A percentile compares a stretch with the other conserved stretches of the same genome.
Evolutionary conservation across 2,329 filamentous ascomycete genomes (phyloP).

Genomic region (Ophiocordyceps camponoti-floridani): DNA sequence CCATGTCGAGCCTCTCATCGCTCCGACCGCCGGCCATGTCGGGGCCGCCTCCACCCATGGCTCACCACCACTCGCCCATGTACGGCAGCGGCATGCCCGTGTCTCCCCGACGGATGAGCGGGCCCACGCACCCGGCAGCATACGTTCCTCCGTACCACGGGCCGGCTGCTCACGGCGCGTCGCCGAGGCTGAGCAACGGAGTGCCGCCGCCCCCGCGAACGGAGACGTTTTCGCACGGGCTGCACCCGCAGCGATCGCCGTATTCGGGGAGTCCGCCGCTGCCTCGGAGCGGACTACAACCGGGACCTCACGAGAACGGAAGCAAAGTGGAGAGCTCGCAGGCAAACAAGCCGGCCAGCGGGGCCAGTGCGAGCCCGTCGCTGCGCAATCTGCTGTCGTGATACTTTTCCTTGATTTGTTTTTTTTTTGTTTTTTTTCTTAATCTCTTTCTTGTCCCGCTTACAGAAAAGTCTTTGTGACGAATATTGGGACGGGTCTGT

Average conservation of each 20-base stretch:
- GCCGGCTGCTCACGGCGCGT: slow-evolving; percentile 9
- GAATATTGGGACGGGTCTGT: background rate
- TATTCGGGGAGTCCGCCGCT: slow-evolving; percentile 27
- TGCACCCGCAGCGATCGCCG: slow-evolving; percentile 21
- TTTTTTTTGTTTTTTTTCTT: too few relatives aligned
- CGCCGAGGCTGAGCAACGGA: slow-evolving; percentile 16
- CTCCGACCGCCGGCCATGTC: too few relatives aligned
- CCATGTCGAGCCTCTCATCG: slow-evolving; percentile 23
- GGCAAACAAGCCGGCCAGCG: slow-evolving; percentile 27
- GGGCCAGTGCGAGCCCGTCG: slow-evolving; percentile 64
- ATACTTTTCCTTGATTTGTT: too few relatives aligned
- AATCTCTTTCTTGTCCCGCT: background rate
- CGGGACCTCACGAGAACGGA: slow-evolving; percentile 9
- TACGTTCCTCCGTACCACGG: slow-evolving; percentile 20
- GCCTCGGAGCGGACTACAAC: slow-evolving; percentile 17
- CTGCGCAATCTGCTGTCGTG: slow-evolving; percentile 55
- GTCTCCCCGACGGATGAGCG: slow-evolving; percentile 28
- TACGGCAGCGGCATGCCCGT: slow-evolving; percentile 26
- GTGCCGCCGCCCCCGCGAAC: slow-evolving; percentile 12
- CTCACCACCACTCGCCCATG: slow-evolving; percentile 18
- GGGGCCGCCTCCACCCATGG: slow-evolving; percentile 21
- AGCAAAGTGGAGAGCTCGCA: slow-evolving; percentile 15
- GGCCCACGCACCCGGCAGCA: slow-evolving; percentile 21
- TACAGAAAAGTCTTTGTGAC: too few relatives aligned
- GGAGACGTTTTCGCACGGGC: slow-evolving; percentile 20